Base-by-base conservation (phyloP, 768 basidiomycete species). In the Rhizopogon vulgaris region DNA sequence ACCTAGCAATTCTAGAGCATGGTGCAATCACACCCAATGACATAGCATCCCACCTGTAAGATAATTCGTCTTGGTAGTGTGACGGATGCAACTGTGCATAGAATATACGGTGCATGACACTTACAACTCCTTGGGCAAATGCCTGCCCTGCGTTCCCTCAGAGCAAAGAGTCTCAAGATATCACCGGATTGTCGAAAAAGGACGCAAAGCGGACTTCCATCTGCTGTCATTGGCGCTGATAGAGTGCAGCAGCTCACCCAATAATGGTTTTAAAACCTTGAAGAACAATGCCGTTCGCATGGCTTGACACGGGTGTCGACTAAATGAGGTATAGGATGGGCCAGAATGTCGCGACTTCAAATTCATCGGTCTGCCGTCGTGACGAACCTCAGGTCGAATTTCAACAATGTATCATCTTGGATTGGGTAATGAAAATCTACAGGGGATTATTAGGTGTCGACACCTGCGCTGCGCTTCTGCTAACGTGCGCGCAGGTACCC, bases 401-500 rank as follows among this genome's bases (percentile, higher is more conserved):
- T 28, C 28, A 28, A 28, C 6, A 6, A 28, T 28, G 28, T 28
- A 12, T 11, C 32, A 6, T 3, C 32, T 11, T 12, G 32, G 32
- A 11, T 34, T 34, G 32, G 14, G 17, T 43, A 30, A 10, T 9
- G 11, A 32, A 11, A 32, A 32, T 32, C 32, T 9, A 32, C 11
- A 3, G 32, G 32, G 11, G 32, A 34, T 34, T 4, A 5, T 34
- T 12, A 4, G 3, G 32, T 12, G 18, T 18, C 18, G 3, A 15
- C 3, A 9, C 8, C 12, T 6, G 8, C 30, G 14, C 6, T 7
- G 6, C 6, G 7, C 15, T 24, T 24, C 30, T 34, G 18, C 45
- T 30, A 28, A 51, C 3, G 37, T 38, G 27, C 22, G 25, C 52
- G 56, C 15, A 64, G 15, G 53, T 53, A 60, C 12, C 36, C 25